Evolutionary conservation across 371 early-diverging fungal species (phyloP).

Genomic region (Cladochytrium tenue): DNA sequence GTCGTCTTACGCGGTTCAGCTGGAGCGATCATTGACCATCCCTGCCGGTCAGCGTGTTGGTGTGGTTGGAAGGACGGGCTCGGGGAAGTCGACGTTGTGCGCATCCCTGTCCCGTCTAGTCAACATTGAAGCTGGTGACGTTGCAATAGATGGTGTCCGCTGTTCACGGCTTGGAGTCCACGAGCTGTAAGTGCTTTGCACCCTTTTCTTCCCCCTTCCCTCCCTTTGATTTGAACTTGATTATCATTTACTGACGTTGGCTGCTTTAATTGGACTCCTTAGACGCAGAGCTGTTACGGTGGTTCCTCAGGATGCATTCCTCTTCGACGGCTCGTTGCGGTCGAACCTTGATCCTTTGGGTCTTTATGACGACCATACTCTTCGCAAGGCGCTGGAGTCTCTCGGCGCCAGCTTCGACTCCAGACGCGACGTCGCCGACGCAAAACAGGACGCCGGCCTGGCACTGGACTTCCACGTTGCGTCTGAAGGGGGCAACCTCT

Average conservation of each 20-base stretch:
- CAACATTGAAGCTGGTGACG: slow-evolving; percentile 42
- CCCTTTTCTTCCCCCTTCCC: neutral
- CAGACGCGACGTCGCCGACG: neutral
- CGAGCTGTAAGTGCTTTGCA: slow-evolving; percentile 45
- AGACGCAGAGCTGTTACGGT: slow-evolving; percentile 30
- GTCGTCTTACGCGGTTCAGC: slow-evolving; percentile 36
- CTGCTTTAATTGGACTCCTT: neutral
- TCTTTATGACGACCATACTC: slow-evolving; percentile 50
- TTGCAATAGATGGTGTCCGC: slow-evolving; percentile 37
- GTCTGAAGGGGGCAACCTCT: slow-evolving; percentile 35
- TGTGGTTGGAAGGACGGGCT: slow-evolving; percentile 73
- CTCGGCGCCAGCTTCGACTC: slow-evolving; percentile 49
- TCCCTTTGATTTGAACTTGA: neutral
- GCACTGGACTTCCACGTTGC: slow-evolving; percentile 26
- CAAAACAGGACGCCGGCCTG: too few species aligned
- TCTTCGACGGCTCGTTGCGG: slow-evolving; percentile 38
- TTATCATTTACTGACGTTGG: neutral
- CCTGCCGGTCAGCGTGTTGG: slow-evolving; percentile 76
- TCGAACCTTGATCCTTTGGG: slow-evolving; percentile 59
- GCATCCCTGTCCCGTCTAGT: slow-evolving; percentile 49
- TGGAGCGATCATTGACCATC: slow-evolving; percentile 58
- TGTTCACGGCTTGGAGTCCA: slow-evolving; percentile 23
- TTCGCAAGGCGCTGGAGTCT: slow-evolving; percentile 58
- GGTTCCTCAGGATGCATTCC: slow-evolving; percentile 35
- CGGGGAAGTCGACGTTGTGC: slow-evolving; percentile 54